A percentile compares a stretch with the other conserved stretches of the same genome.
These are phyloP conservation scores for Bipolaris bicolor DNA, from an alignment of 2,329 filamentous ascomycete genomes.

Conservation along the genomic window DNA sequence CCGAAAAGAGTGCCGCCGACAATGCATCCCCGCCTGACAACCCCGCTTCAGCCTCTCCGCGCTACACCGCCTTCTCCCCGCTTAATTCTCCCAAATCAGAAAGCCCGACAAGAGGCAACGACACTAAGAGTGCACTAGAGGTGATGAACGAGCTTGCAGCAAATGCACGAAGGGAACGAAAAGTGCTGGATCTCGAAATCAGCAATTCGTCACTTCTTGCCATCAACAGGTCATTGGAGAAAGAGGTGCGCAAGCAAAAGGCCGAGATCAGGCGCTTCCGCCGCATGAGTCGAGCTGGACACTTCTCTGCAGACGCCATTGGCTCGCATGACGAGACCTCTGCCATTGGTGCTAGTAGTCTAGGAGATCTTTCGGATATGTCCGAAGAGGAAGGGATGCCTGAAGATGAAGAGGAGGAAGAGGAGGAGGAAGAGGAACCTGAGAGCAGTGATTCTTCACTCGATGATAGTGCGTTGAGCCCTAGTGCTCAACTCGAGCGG, in stretches of 20 bases:
- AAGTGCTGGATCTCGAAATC: conserved; percentile 95
- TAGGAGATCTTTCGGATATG: conserved; percentile 47
- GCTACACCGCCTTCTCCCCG: conserved; percentile 30
- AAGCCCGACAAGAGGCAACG: conserved; percentile 65
- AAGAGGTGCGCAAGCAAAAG: conserved; percentile 89
- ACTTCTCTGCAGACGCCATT: conserved; percentile 66
- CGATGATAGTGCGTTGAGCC: conserved; percentile 57
- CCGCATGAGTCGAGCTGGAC: conserved; percentile 81
- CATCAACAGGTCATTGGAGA: conserved; percentile 91
- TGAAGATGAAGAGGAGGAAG: conserved; percentile 51
- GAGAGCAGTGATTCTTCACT: conserved; percentile 57
- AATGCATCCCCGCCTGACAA: conserved; percentile 36
- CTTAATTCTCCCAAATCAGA: conserved; percentile 46
- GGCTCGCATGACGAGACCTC: conserved; percentile 55
- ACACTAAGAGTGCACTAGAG: conserved; percentile 57
- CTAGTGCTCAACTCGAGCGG: conserved; percentile 49
- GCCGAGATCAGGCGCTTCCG: conserved; percentile 84
- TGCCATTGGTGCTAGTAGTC: conserved; percentile 40
- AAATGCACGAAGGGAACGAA: conserved; percentile 89
- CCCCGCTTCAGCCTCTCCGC: conserved; percentile 30
- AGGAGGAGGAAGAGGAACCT: conserved; percentile 53
- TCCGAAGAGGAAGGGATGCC: conserved; percentile 42
- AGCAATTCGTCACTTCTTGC: conserved; percentile 93
- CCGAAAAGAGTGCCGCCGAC: conserved; percentile 40
- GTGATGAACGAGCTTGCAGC: conserved; percentile 77